Evolutionary conservation across 1,284 basidiomycete genomes (phyloP).

Genomic region (Fomitopsis pinicola): DNA sequence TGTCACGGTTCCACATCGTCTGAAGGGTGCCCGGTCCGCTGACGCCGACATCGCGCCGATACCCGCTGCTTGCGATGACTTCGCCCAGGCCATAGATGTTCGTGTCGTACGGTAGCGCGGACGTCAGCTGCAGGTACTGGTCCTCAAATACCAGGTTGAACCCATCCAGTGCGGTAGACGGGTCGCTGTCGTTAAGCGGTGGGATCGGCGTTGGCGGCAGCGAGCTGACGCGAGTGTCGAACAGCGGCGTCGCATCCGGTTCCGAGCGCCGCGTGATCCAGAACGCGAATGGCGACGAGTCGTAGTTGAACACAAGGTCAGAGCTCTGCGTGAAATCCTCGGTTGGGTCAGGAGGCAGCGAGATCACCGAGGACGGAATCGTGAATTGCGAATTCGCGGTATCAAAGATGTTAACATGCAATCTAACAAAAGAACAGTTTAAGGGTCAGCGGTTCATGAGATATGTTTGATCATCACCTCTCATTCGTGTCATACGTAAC

Average conservation of each 20-base stretch:
- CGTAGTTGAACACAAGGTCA: conserved; percentile 68
- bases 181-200: conserved; percentile 41
- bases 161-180: conserved; percentile 47
- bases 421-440: conserved; percentile 32
- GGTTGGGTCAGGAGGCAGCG: conserved; percentile 37
- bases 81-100: conserved; percentile 82
- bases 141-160: conserved; percentile 77
- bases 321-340: conserved; percentile 35
- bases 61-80: conserved; percentile 62
- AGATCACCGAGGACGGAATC: conserved; percentile 56
- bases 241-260: conserved; percentile 55
- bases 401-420: conserved; percentile 79
- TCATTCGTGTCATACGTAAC: conserved; percentile 60
- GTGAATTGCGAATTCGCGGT: conserved; percentile 62
- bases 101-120: conserved; percentile 56
- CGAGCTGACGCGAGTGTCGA: conserved; percentile 65
- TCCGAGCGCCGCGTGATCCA: conserved; percentile 71
- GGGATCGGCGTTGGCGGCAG: conserved; percentile 52
- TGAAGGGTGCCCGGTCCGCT: conserved; percentile 59
- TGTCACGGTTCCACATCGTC: conserved; percentile 68
- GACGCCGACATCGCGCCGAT: conserved; percentile 55
- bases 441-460: not conserved
- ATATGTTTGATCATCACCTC: conserved; percentile 31
- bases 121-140: conserved; percentile 65
- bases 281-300: conserved; percentile 65